Evolutionary conservation across 768 basidiomycete genomes (phyloP).

Genomic region (Collybia nuda): DNA sequence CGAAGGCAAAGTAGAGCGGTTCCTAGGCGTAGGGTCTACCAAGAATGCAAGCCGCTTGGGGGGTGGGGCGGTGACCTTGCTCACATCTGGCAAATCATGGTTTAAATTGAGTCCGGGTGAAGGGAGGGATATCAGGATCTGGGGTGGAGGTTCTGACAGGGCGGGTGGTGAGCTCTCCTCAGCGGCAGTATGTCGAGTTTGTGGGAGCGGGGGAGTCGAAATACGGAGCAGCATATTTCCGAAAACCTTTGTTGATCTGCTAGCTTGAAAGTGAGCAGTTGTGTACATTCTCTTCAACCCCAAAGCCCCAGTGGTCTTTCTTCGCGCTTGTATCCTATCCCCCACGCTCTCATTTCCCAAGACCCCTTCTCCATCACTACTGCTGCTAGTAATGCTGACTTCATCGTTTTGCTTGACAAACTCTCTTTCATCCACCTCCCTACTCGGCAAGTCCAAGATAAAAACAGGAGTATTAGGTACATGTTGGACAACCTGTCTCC

Average conservation of each 20-base stretch:
- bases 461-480: slow-evolving; percentile 4
- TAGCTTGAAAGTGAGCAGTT: background rate
- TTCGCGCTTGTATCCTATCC: background rate
- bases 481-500: slow-evolving; percentile 3
- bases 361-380: background rate
- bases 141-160: slow-evolving; percentile 7
- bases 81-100: background rate
- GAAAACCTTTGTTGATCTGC: slow-evolving; percentile 8
- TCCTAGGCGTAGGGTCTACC: background rate
- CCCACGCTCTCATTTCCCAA: background rate
- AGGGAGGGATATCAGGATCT: slow-evolving; percentile 10
- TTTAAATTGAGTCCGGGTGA: slow-evolving; percentile 9
- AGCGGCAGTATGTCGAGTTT: background rate
- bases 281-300: background rate
- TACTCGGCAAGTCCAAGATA: slow-evolving; percentile 5
- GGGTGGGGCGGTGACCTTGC: no score
- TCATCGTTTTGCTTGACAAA: background rate
- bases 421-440: background rate
- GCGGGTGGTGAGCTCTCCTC: background rate
- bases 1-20: slow-evolving; percentile 2
- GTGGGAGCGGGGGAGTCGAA: slow-evolving; percentile 6
- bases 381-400: background rate
- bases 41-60: background rate
- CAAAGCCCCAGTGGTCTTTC: background rate
- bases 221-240: slow-evolving; percentile 16